A percentile compares a stretch with the other conserved stretches of the same genome.
Conservation (phyloP, 2,329 filamentous ascomycete species). For the Verticillium nubilum region DNA sequence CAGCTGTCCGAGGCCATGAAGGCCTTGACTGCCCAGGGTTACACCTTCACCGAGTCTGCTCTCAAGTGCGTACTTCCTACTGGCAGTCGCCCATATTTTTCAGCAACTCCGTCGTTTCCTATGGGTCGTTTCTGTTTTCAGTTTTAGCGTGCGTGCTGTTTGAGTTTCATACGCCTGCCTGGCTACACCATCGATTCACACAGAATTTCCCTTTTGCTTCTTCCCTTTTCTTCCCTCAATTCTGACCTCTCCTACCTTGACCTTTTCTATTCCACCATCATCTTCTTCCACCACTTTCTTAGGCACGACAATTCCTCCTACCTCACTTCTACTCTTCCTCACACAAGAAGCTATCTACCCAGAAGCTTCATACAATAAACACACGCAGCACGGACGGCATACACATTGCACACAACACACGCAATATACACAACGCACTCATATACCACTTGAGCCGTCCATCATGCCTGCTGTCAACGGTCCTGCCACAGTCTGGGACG, state of each 20-base stretch:
- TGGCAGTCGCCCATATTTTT: conserved; percentile 1
- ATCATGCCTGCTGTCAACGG: background rate
- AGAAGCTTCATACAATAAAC: no score
- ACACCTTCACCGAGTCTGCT: conserved; percentile 32
- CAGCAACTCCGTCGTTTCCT: background rate
- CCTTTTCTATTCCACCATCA: no score
- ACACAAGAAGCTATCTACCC: no score
- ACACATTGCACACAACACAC: background rate
- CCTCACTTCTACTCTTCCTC: no score
- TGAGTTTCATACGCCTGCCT: no score
- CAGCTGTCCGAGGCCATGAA: conserved; percentile 32
- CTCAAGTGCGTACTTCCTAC: conserved; percentile 27
- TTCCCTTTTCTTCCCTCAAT: conserved; percentile 2
- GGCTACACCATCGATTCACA: no score
- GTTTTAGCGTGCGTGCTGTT: background rate
- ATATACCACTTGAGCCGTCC: no score
- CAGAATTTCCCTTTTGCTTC: background rate
- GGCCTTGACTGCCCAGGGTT: conserved; percentile 23
- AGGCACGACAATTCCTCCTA: no score
- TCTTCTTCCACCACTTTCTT: no score
- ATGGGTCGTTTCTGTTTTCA: conserved; percentile 11
- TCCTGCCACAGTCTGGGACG: conserved; percentile 22
- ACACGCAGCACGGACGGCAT: no score
- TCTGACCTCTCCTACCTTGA: background rate
- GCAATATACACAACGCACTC: background rate